These are phyloP conservation scores for Corymbia citriodora DNA, from an alignment of 441 rosid genomes.

Conservation along the genomic window DNA sequence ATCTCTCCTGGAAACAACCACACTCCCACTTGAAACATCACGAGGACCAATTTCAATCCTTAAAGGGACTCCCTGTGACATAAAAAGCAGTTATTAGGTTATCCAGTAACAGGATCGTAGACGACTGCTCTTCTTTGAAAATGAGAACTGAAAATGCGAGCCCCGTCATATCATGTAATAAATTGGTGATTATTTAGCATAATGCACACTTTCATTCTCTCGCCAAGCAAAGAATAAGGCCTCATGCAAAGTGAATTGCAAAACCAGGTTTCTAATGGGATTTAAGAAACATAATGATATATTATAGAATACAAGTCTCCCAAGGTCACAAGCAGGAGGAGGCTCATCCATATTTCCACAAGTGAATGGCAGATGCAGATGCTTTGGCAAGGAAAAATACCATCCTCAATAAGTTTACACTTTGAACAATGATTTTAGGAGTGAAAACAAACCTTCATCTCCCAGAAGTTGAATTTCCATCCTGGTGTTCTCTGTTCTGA, in stretches of 20 bases:
- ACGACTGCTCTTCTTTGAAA: background rate
- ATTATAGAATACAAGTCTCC: background rate
- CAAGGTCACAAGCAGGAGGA: background rate
- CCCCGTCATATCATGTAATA: background rate
- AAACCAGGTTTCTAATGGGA: background rate
- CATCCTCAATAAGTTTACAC: background rate
- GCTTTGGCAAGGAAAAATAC: background rate
- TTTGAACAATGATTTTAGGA: background rate
- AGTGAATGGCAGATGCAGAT: background rate
- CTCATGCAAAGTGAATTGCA: background rate
- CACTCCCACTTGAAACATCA: conserved; percentile 71
- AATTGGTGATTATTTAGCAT: background rate
- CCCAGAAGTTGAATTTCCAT: conserved; percentile 98
- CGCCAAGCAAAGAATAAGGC: background rate
- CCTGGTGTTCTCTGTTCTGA: conserved; percentile 78
- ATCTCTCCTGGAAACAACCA: conserved; percentile 90
- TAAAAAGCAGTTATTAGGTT: background rate
- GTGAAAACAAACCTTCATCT: conserved; percentile 64
- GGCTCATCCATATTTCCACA: background rate
- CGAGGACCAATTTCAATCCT: conserved; percentile 95
- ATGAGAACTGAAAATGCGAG: background rate
- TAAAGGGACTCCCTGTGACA: conserved; percentile 68
- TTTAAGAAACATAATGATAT: background rate
- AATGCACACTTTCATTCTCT: background rate
- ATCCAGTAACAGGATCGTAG: background rate